Evolutionary conservation across 768 basidiomycete genomes (phyloP).

Genomic region (Pluteus cervinus): DNA sequence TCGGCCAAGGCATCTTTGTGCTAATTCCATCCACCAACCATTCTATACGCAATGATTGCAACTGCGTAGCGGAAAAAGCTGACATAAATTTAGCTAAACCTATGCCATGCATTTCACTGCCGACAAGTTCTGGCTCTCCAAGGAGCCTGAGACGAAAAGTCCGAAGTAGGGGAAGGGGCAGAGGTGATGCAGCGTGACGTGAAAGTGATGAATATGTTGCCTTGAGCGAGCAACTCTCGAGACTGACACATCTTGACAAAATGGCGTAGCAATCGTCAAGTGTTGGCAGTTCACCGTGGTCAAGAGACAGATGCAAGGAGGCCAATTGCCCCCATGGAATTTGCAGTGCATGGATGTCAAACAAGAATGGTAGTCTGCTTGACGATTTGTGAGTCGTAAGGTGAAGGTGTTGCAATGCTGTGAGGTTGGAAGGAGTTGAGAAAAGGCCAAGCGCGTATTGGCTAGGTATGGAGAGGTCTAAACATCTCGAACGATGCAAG

Average conservation of each 20-base stretch:
- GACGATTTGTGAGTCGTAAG: constrained; percentile 22
- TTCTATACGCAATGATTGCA: constrained; percentile 25
- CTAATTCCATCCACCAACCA: constrained; percentile 23
- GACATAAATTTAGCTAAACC: constrained; percentile 25
- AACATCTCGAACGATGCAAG: constrained; percentile 29
- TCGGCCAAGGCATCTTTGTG: constrained; percentile 11
- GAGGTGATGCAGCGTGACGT: not conserved
- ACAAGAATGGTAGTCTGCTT: constrained; percentile 10
- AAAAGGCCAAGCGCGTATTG: constrained; percentile 18
- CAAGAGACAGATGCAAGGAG: constrained; percentile 28
- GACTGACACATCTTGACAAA: constrained; percentile 23
- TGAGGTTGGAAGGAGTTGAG: constrained; percentile 16
- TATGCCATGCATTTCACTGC: constrained; percentile 13
- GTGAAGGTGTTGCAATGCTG: constrained; percentile 23
- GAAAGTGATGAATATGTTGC: constrained; percentile 22
- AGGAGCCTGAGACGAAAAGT: constrained; percentile 28
- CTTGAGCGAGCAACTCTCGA: constrained; percentile 26
- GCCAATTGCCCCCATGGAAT: constrained; percentile 37
- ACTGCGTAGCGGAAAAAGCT: constrained; percentile 19
- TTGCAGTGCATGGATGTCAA: constrained; percentile 19
- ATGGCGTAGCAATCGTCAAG: constrained; percentile 30
- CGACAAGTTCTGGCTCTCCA: constrained; percentile 9
- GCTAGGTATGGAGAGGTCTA: constrained; percentile 27
- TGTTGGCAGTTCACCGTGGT: constrained; percentile 24
- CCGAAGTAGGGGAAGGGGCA: constrained; percentile 24